Evolutionary conservation across 257 asterid species (phyloP), one percentile per base, ranked within the genome.

Genomic region (Sherardia arvensis): DNA sequence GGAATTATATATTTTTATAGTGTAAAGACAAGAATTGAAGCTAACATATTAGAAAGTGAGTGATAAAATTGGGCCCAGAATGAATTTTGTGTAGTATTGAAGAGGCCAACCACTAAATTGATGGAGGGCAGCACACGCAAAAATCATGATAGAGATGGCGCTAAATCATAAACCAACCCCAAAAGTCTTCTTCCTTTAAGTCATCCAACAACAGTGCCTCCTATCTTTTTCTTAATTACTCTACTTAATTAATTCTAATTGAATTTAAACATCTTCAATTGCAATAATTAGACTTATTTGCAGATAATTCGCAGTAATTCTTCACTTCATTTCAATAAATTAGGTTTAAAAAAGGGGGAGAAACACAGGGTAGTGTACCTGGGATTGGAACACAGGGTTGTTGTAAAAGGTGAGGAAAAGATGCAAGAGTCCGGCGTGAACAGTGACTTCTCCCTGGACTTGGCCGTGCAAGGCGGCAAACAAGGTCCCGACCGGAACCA

Each of bases 341-440:
- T n/a, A n/a, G n/a, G n/a, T n/a, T n/a, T 38, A 38, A 38, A 38
- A 38, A 36, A 8, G 12, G 14, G 12, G 47, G 47, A 4, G 12
- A 38, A 36, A 36, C 43, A 36, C 9, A 9, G 22, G 8, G 5
- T 18, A 20, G 56, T 80, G 71, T 59, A 90, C 97, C 96, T 85
- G 76, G 51, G 38, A 54, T 61, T 78, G 86, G 43, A 91, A 84
- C 51, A 53, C 40, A 20, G 68, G 81, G 25, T 56, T 54, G 53
- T 62, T 56, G 29, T 77, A 79, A 23, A 79, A 73, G 34, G 66
- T 66, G 36, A 81, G 18, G 62, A 91, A 91, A 51, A 77, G 84
- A 11, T 72, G 83, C 21, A 91, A 77, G 30, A 91, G 71, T 21
- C 90, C 85, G 9, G 79, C 81, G 49, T 87, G 97, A 33, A 91